These are phyloP conservation scores for Calonectria pseudoreteaudii DNA, from an alignment of 2,329 filamentous ascomycete species.

Conservation along the genomic window DNA sequence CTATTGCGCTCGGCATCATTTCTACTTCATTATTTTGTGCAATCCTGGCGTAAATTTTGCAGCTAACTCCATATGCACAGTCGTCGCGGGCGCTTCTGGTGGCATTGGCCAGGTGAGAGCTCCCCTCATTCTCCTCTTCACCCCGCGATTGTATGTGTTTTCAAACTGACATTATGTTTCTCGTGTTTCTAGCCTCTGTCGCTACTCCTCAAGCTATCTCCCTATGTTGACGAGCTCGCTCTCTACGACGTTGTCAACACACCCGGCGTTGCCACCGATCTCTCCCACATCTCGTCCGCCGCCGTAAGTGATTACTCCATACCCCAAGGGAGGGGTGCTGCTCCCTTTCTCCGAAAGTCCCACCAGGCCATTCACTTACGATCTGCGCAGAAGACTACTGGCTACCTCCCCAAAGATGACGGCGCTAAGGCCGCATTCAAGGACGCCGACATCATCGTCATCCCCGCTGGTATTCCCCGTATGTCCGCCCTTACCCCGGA, in stretches of 20 bases:
- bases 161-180: conserved; percentile 34
- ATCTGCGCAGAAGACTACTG: conserved; percentile 77
- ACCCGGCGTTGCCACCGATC: conserved; percentile 93
- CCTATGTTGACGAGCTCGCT: conserved; percentile 89
- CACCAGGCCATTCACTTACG: conserved; percentile 45
- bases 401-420: conserved; percentile 87
- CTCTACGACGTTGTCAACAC: conserved; percentile 99
- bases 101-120: conserved; percentile 93
- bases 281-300: conserved; percentile 95
- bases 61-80: conserved; percentile 49
- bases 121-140: conserved; percentile 12
- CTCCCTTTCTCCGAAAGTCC: conserved; percentile 36
- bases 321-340: conserved; percentile 27
- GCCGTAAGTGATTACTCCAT: conserved; percentile 67
- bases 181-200: conserved; percentile 80
- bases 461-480: conserved; percentile 98
- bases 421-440: conserved; percentile 90
- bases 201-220: conserved; percentile 91
- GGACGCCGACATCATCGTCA: conserved; percentile 94
- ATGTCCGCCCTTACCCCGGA: conserved; percentile 53
- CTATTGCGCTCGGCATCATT: conserved; percentile 41
- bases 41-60: neutral
- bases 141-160: neutral
- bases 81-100: conserved; percentile 95
- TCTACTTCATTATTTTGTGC: conserved; percentile 13